These are phyloP conservation scores for Colletotrichum musicola DNA, from an alignment of 2,329 filamentous ascomycete species.

Conservation along the genomic window DNA sequence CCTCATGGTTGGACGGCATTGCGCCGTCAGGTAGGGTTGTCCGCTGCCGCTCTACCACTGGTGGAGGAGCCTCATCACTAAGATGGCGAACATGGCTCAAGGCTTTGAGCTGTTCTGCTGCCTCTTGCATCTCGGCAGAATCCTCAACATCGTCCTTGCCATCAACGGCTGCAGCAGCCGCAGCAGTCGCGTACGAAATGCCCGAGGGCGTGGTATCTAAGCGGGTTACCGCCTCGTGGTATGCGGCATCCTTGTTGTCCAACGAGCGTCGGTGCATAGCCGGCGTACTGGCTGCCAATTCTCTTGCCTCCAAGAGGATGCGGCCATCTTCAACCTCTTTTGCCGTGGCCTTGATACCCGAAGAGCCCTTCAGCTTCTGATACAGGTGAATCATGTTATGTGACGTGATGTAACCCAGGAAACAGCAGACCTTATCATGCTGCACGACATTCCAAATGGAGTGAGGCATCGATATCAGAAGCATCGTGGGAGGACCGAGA, in stretches of 20 bases:
- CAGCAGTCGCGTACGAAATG: conserved; percentile 34
- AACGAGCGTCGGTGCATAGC: conserved; percentile 41
- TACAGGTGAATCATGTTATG: conserved; percentile 77
- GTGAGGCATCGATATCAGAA: conserved; percentile 75
- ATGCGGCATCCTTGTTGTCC: conserved; percentile 36
- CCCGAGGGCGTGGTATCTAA: conserved; percentile 24
- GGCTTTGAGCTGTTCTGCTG: conserved; percentile 75
- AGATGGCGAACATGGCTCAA: conserved; percentile 70
- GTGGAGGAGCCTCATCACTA: conserved; percentile 47
- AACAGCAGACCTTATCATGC: conserved; percentile 76
- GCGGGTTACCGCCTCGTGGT: conserved; percentile 30
- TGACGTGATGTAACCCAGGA: conserved; percentile 74
- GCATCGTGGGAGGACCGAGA: conserved; percentile 73
- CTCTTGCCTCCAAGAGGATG: conserved; percentile 67
- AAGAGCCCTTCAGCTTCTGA: conserved; percentile 66
- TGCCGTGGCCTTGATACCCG: conserved; percentile 58
- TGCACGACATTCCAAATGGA: conserved; percentile 74
- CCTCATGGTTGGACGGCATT: conserved; percentile 54
- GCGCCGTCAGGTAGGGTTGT: conserved; percentile 55
- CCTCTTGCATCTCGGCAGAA: conserved; percentile 77
- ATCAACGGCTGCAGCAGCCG: conserved; percentile 43
- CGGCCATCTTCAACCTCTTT: conserved; percentile 70
- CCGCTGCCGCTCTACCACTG: conserved; percentile 47
- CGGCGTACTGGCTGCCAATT: conserved; percentile 56
- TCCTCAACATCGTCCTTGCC: conserved; percentile 68